Conservation (phyloP, 2,329 filamentous ascomycete species). For the Fusarium sp. region DNA sequence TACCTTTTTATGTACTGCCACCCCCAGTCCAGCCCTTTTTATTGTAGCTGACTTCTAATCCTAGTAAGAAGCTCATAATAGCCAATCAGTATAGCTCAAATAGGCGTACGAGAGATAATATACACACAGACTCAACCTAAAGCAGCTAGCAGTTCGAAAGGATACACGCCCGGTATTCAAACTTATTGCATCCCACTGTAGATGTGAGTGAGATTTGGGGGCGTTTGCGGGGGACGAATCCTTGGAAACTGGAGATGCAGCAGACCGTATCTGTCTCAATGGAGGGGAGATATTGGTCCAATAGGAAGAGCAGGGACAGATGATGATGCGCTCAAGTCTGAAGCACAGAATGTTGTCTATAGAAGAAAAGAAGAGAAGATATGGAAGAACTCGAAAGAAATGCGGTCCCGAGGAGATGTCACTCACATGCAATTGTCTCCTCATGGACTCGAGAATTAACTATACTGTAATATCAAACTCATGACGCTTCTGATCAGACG, state of each 20-base stretch:
- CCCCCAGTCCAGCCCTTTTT: too few species aligned
- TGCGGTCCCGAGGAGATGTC: not conserved
- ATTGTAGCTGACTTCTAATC: too few species aligned
- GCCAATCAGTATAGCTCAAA: too few species aligned
- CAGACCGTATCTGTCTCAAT: conserved; percentile 27
- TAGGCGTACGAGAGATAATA: too few species aligned
- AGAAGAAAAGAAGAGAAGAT: not conserved
- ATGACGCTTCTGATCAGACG: conserved; percentile 26
- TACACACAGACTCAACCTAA: too few species aligned
- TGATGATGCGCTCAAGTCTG: conserved; percentile 20
- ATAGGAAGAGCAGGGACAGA: conserved; percentile 19
- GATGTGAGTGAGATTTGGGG: conserved; percentile 33
- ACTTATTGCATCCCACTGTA: too few species aligned
- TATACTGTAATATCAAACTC: not conserved
- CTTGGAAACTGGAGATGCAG: conserved; percentile 33
- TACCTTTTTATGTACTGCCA: too few species aligned
- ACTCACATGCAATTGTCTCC: not conserved
- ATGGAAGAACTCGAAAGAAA: not conserved
- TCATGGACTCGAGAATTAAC: not conserved
- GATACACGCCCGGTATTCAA: too few species aligned
- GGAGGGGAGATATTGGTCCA: conserved; percentile 8
- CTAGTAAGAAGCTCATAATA: too few species aligned
- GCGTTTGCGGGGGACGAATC: conserved; percentile 27
- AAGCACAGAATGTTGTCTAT: conserved; percentile 22
- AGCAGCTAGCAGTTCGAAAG: too few species aligned